phyloP scores from a whole-genome alignment of 768 basidiomycete genomes.

The Termitomyces sp. region DNA sequence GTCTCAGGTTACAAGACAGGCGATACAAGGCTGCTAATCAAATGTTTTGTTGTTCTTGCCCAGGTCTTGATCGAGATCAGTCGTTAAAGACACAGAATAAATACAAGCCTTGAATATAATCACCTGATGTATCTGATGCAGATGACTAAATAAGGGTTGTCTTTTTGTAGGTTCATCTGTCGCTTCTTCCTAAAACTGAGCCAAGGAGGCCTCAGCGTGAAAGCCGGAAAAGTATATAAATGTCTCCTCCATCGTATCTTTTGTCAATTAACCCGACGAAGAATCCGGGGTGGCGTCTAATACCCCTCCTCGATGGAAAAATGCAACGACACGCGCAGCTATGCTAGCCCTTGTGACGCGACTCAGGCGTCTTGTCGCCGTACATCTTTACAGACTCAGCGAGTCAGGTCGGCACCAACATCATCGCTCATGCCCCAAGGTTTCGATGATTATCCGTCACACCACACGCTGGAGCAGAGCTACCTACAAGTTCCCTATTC shows the following conservation, averaged over 20 bases:
- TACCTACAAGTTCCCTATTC: neutral
- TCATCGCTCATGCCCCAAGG: neutral
- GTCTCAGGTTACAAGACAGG: neutral
- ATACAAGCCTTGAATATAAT: neutral
- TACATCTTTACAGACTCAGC: neutral
- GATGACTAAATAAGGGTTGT: neutral
- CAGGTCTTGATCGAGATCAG: neutral
- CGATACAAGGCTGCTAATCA: neutral
- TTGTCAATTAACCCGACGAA: neutral
- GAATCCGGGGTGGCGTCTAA: neutral
- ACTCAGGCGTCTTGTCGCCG: neutral
- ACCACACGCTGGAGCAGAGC: neutral
- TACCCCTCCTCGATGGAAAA: neutral
- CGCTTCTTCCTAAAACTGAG: neutral
- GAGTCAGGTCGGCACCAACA: no score
- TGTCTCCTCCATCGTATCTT: no score
- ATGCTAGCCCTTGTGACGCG: neutral
- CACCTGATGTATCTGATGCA: neutral
- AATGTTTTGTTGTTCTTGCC: neutral
- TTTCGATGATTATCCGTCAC: neutral
- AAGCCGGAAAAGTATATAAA: slow-evolving; percentile 1
- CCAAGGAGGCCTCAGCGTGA: neutral
- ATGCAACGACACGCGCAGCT: neutral
- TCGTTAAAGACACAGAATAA: neutral
- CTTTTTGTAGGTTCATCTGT: neutral